These are phyloP conservation scores for Boletus pseudo-olivaceus DNA, from an alignment of 768 basidiomycete species.

Conservation along the genomic window DNA sequence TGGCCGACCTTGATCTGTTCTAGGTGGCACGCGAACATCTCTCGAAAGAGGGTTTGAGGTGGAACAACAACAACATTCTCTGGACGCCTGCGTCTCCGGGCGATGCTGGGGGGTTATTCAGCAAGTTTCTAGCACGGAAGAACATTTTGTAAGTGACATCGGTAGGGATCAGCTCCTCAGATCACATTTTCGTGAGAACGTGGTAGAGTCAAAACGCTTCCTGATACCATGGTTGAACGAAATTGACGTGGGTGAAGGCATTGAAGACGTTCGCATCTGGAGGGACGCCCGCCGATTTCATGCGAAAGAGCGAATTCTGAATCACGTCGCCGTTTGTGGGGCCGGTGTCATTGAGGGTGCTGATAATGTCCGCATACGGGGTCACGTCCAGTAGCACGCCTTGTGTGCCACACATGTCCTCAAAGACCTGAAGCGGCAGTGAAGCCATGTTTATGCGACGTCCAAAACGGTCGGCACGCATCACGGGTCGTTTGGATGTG, in stretches of 20 bases:
- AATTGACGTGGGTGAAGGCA: constrained; percentile 40
- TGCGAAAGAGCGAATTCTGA: constrained; percentile 29
- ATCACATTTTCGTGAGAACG: constrained; percentile 33
- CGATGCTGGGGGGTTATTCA: constrained; percentile 17
- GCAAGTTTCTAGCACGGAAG: constrained; percentile 35
- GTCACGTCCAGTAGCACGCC: constrained; percentile 9
- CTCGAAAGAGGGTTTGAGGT: constrained; percentile 42
- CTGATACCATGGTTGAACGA: constrained; percentile 28
- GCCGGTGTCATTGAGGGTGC: constrained; percentile 31
- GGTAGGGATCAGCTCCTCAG: constrained; percentile 32
- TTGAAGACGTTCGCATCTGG: constrained; percentile 47
- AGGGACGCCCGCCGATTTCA: constrained; percentile 32
- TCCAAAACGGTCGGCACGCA: constrained; percentile 31
- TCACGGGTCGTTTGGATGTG: no score
- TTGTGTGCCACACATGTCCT: constrained; percentile 19
- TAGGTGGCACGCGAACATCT: constrained; percentile 28
- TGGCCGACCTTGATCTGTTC: constrained; percentile 15
- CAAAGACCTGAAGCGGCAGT: constrained; percentile 11
- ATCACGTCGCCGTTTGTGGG: constrained; percentile 29
- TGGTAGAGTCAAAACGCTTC: constrained; percentile 43
- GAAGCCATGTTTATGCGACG: constrained; percentile 27
- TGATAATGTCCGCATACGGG: constrained; percentile 40
- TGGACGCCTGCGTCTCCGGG: constrained; percentile 21
- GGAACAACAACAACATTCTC: constrained; percentile 29
- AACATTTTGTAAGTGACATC: constrained; percentile 45